Base-by-base conservation (phyloP, 202 grass and related monocot species). In the Dendrocalamus latiflorus region DNA sequence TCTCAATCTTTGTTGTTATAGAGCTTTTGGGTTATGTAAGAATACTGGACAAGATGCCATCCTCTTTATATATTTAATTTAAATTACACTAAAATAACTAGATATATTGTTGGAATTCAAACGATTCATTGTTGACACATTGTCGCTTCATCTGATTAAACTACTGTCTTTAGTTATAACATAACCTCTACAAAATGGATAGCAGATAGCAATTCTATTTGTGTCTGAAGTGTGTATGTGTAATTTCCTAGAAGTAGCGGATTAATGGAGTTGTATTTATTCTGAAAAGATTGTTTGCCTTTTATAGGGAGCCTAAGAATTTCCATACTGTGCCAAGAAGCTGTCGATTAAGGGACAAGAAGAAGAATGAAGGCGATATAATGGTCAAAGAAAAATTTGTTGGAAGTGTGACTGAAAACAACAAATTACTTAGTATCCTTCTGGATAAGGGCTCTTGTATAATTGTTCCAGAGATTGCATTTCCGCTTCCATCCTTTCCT, bases 321-420 rank as follows among this genome's bases (percentile, higher is more conserved):
- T 77, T 71, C 53, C 51, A 66, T 85, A 76, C 57, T 88, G 68
- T 92, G 65, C 96, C 93, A 83, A 91, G 88, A 89, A 96, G 96
- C 79, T 99, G 86, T 38, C 89, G 96, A 39, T 76, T 99, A 85
- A 96, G 91, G 90, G 79, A 90, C 81, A 99, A 96, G 78, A 89
- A 88, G 74, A 98, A 93, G 85, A 86, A 91, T 48, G 93, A 92
- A 93, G 86, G 85, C 55, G 89, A 99, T 87, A 88, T 81, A 77
- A 94, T 99, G 72, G 80, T 99, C 21, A 99, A 99, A 81, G 84
- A 96, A 89, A 88, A 77, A 44, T 99, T 99, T 81, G 91, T 93
- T 45, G 87, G 82, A 87, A 94, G 75, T 81, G 89, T 99, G 70
- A 91, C 87, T 59, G 81, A 92, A 83, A 99, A 94, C 87, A 99